phyloP scores from a whole-genome alignment of 176 grass and related monocot species.

The Leersia perrieri region DNA sequence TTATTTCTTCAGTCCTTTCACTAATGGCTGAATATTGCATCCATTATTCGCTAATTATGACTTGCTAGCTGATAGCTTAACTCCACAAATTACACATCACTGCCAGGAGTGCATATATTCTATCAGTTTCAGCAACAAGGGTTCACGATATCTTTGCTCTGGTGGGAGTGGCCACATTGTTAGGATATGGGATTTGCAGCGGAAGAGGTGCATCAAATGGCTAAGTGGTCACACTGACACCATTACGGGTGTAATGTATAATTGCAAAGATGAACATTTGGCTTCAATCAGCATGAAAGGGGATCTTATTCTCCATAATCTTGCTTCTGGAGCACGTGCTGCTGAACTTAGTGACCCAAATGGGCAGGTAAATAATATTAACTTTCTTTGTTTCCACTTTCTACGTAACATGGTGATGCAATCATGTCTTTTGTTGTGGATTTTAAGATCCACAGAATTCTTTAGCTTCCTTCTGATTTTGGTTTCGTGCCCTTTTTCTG shows the following conservation, averaged over 20 bases:
- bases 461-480: constrained; percentile 21
- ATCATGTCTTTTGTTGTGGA: background rate
- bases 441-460: constrained; percentile 23
- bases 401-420: background rate
- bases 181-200: constrained; percentile 95
- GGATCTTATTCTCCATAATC: constrained; percentile 99
- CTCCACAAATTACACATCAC: constrained; percentile 20
- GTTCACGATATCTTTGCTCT: constrained; percentile 96
- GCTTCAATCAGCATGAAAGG: constrained; percentile 94
- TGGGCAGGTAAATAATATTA: constrained; percentile 65
- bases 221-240: constrained; percentile 84
- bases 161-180: constrained; percentile 93
- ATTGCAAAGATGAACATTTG: constrained; percentile 95
- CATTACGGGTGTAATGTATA: constrained; percentile 96
- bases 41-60: constrained; percentile 8
- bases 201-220: constrained; percentile 97
- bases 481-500: constrained; percentile 38
- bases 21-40: constrained; percentile 7
- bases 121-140: constrained; percentile 97
- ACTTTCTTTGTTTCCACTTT: constrained; percentile 5
- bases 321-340: constrained; percentile 89
- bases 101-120: constrained; percentile 89
- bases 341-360: constrained; percentile 97
- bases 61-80: constrained; percentile 9
- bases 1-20: background rate